Base-by-base conservation (phyloP, 164 flowering plant genomes). In the Houttuynia cordata region DNA sequence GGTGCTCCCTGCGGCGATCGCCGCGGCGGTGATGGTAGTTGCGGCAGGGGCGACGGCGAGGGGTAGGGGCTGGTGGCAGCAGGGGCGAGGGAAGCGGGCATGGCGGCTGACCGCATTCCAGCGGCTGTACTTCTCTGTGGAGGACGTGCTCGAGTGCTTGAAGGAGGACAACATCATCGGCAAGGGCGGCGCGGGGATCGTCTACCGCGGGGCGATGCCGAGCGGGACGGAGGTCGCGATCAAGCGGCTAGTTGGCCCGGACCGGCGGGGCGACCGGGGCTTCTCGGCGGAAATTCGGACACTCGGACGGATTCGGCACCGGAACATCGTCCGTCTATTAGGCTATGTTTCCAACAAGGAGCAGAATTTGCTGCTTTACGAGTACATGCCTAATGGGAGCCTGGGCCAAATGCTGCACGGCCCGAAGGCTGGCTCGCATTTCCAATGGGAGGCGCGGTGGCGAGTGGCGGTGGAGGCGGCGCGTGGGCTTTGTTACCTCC, bases 361-460 rank as follows among this genome's bases (percentile, higher is more conserved):
- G 24, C 74, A 84, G 6, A 89, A 93, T 60, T 55, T 93, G 59
- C 60, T 93, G 62, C 53, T 93, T 25, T 93, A 93, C 65, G 96
- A 93, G 74, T 93, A 86, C 76, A 93, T 93, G 98, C 82, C 90
- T 0, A 85, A 87, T 45, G 97, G 98, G 25, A 93, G 98, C 77
- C 68, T 93, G 62, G 98, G 96, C 7, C 94, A 89, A 82, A 53
- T 82, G 22, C 30, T 93, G 57, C 97, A 83, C 22, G 94, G 97
- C 0, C 18, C 84, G 0, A 93, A 93, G 47, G 98, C 96, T 0
- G 82, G 97, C 0, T 81, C 79, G 15, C 82, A 83, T 62, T 73
- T 93, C 71, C 76, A 75, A 62, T 89, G 97, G 98, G 96, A 89
- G 47, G 67, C 73, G 56, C 76, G 96, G 77, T 83, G 73, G 47